These are phyloP conservation scores for Monotropa hypopitys DNA, from an alignment of 179 eudicot genomes.

Conservation along the genomic window DNA sequence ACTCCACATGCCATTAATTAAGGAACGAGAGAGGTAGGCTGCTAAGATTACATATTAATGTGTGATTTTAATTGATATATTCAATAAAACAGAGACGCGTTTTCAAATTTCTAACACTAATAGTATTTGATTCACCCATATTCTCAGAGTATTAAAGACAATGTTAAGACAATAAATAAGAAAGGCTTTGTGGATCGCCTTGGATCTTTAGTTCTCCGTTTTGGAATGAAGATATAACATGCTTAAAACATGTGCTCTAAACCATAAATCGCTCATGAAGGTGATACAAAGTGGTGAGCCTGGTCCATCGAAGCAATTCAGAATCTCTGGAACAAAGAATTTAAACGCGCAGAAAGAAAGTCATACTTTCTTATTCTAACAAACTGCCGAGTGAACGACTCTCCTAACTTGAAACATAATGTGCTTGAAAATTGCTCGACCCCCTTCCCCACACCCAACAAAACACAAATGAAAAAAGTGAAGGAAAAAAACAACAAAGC, in stretches of 20 bases:
- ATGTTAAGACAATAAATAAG: neutral
- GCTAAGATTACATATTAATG: neutral
- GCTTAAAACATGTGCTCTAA: neutral
- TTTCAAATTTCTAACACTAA: neutral
- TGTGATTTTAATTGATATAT: neutral
- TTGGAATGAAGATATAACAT: neutral
- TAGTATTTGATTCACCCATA: neutral
- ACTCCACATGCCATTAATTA: neutral
- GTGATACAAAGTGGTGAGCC: neutral
- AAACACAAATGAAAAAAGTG: neutral
- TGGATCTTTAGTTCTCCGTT: neutral
- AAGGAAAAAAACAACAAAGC: neutral
- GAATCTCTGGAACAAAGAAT: neutral
- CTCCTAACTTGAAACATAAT: neutral
- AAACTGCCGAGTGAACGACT: neutral
- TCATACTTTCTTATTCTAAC: neutral
- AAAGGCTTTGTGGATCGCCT: neutral
- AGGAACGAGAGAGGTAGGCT: neutral
- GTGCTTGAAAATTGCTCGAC: too few species aligned
- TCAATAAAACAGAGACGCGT: neutral
- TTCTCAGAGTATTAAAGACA: neutral
- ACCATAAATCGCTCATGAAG: neutral
- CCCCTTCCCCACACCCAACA: too few species aligned
- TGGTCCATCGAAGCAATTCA: neutral
- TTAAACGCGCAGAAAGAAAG: neutral